Conservation (phyloP, 2,329 filamentous ascomycete genomes). For the Scedosporium apiospermum region DNA sequence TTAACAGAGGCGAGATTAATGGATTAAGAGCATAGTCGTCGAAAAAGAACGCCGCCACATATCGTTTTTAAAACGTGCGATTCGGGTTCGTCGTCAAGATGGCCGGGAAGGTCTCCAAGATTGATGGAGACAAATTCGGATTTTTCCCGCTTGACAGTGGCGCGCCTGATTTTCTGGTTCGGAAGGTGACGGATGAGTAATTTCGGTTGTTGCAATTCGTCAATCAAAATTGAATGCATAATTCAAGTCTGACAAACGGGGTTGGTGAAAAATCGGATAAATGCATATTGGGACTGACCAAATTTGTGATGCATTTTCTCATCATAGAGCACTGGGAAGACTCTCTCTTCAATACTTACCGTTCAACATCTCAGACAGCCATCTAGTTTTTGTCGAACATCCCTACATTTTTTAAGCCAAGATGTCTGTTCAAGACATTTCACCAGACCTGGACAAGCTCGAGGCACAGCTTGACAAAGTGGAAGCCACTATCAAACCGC, state of each 20-base stretch:
- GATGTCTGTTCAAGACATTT: slow-evolving; percentile 45
- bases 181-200: not conserved
- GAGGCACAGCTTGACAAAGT: slow-evolving; percentile 72
- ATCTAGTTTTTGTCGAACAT: not conserved
- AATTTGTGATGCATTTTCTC: too few species aligned
- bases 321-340: too few species aligned
- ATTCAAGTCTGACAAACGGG: not conserved
- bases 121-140: not conserved
- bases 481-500: slow-evolving; percentile 62
- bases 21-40: not conserved
- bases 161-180: not conserved
- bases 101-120: not conserved
- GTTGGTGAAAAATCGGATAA: not conserved
- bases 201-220: not conserved
- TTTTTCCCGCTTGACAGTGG: not conserved
- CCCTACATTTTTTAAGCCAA: not conserved
- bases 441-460: slow-evolving; percentile 62
- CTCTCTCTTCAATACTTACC: not conserved
- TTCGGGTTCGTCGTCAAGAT: not conserved
- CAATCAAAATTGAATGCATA: not conserved
- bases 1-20: not conserved
- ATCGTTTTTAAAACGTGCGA: not conserved
- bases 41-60: not conserved
- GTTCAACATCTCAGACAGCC: not conserved
- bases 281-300: not conserved